phyloP scores from a whole-genome alignment of 495 filamentous ascomycete genomes.

The Podospora pseudoanserina region DNA sequence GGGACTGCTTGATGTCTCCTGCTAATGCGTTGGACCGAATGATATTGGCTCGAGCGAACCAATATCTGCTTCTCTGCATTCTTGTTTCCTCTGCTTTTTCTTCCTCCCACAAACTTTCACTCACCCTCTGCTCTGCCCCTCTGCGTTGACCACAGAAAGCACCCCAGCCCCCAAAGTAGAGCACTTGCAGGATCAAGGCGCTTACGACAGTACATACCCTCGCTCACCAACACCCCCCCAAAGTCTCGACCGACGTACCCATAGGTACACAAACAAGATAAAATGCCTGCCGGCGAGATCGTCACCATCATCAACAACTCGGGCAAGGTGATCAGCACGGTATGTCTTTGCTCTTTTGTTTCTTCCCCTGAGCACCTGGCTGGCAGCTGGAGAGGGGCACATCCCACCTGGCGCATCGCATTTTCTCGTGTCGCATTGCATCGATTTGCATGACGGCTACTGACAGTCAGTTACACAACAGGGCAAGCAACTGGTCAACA shows the following conservation, averaged over 20 bases:
- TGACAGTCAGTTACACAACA: constrained; percentile 34
- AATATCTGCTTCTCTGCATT: constrained; percentile 6
- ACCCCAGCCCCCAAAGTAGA: background rate
- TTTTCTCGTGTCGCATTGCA: constrained; percentile 6
- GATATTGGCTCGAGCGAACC: background rate
- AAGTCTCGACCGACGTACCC: background rate
- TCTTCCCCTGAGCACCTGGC: background rate
- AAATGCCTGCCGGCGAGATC: constrained; percentile 58
- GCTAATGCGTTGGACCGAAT: background rate
- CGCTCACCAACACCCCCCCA: background rate
- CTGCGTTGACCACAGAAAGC: background rate
- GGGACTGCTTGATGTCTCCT: background rate
- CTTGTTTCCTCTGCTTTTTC: background rate
- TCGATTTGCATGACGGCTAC: constrained; percentile 14
- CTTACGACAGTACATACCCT: constrained; percentile 3
- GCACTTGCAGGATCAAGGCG: constrained; percentile 9
- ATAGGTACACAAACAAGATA: constrained; percentile 34
- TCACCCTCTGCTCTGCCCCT: background rate
- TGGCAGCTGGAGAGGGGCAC: background rate
- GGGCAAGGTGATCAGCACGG: constrained; percentile 86
- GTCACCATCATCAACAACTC: constrained; percentile 90
- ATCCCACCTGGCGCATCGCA: constrained; percentile 7
- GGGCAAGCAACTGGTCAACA: constrained; percentile 82
- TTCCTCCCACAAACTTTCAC: background rate
- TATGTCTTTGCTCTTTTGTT: constrained; percentile 42